A percentile compares a stretch with the other conserved stretches of the same genome.
Conservation (phyloP, 2,329 filamentous ascomycete species). For the Epichloe uncinata region DNA sequence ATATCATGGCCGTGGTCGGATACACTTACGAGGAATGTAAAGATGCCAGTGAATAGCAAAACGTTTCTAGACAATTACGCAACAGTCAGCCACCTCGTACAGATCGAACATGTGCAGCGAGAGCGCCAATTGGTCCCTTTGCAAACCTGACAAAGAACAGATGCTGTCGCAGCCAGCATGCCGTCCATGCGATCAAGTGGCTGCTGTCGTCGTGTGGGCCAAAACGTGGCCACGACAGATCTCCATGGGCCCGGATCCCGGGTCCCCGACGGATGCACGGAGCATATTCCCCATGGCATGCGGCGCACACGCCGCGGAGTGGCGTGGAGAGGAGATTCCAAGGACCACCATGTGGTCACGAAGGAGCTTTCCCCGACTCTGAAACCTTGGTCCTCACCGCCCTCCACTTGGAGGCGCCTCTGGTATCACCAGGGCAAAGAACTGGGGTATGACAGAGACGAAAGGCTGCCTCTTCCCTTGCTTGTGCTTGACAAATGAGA, state of each 20-base stretch:
- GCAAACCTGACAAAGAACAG: constrained; percentile 16
- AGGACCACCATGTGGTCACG: constrained; percentile 2
- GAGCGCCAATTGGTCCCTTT: background rate
- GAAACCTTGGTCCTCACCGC: background rate
- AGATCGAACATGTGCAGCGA: background rate
- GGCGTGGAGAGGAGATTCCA: background rate
- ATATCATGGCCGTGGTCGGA: no score
- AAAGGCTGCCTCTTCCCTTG: background rate
- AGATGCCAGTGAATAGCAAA: constrained; percentile 70
- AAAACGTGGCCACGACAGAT: constrained; percentile 6
- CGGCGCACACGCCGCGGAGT: background rate
- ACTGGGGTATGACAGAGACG: constrained; percentile 6
- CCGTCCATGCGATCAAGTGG: background rate
- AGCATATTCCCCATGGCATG: background rate
- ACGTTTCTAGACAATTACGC: constrained; percentile 41
- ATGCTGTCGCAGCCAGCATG: background rate
- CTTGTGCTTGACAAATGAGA: background rate
- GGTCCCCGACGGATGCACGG: background rate
- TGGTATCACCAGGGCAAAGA: no score
- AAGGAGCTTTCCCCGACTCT: background rate
- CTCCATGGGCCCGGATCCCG: background rate
- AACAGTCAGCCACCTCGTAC: constrained; percentile 14
- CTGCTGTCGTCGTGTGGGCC: background rate
- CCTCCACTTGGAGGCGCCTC: background rate
- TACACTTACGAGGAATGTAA: constrained; percentile 68